Percentiles rank a stretch among this genome's conserved stretches.
phyloP scores from a whole-genome alignment of 192 early-diverging fungal species.

The Podila epicladia region DNA sequence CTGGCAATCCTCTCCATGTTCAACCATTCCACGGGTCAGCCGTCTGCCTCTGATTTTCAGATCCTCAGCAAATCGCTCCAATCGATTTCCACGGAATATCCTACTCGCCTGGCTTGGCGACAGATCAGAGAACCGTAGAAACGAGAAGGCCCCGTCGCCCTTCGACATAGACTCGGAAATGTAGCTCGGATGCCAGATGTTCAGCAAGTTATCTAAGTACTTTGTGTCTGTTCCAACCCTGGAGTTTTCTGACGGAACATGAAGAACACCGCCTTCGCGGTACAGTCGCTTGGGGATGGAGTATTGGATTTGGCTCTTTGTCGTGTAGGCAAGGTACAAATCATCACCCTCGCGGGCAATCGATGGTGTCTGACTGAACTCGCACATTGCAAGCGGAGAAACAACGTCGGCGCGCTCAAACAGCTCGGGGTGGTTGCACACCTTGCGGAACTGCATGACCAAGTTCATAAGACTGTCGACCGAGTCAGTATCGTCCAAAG shows the following conservation, averaged over 20 bases:
- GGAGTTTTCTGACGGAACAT: slow-evolving; percentile 47
- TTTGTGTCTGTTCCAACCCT: slow-evolving; percentile 55
- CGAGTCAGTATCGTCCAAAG: slow-evolving; percentile 72
- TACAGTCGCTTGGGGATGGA: slow-evolving; percentile 75
- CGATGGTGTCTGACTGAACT: slow-evolving; percentile 67
- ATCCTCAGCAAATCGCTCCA: slow-evolving; percentile 56
- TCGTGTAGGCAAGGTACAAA: slow-evolving; percentile 66
- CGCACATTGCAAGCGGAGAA: slow-evolving; percentile 71
- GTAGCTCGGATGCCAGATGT: slow-evolving; percentile 66
- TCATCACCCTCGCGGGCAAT: slow-evolving; percentile 70
- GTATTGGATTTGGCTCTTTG: slow-evolving; percentile 68
- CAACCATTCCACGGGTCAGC: slow-evolving; percentile 30
- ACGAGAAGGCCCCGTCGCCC: slow-evolving; percentile 60
- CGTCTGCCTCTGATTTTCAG: slow-evolving; percentile 31
- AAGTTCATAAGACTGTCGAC: slow-evolving; percentile 90
- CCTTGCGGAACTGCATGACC: slow-evolving; percentile 94
- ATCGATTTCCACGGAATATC: slow-evolving; percentile 44
- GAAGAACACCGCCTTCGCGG: slow-evolving; percentile 68
- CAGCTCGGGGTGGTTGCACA: slow-evolving; percentile 89
- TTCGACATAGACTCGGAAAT: slow-evolving; percentile 60
- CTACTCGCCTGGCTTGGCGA: slow-evolving; percentile 55
- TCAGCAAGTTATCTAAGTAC: slow-evolving; percentile 58
- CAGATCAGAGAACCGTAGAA: slow-evolving; percentile 62
- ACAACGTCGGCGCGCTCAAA: slow-evolving; percentile 87
- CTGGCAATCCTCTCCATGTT: neutral